Evolutionary conservation across 371 early-diverging fungal species (phyloP), one percentile per base, ranked within the genome.

Genomic region (Chytridium lagenaria): DNA sequence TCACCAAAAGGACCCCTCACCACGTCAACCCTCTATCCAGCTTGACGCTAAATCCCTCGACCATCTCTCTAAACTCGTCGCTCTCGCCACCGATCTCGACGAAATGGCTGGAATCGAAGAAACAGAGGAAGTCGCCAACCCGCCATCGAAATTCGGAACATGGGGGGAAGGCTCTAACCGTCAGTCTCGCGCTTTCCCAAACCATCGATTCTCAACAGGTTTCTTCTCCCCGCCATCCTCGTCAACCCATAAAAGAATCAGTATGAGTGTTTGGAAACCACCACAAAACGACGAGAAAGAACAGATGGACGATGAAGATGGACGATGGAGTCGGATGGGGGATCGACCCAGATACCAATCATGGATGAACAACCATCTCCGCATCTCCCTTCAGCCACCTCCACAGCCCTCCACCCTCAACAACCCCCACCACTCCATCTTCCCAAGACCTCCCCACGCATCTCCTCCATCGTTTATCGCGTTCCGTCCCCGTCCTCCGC

Each of bases 401-500:
- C 55, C 5, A 52, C 12, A 52, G 19, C n/a, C 26, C 55, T 5
- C 55, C 55, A n/a, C 23, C 55, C n/a, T 26, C 55, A 10, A 26
- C 55, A 26, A 52, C 55, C 26, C 55, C 55, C 55, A 44, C 44
- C 7, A 19, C 7, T 19, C 44, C 44, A 44, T 44, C 7, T 19
- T 23, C 26, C 55, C 7, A 5, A 26, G 23, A 5, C n/a, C 12
- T 5, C n/a, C 55, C 55, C 5, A 22, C 55, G 23, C 5, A 7
- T 23, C 55, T 52, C 55, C 12, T 26, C 12, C 12, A 26, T 26
- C 55, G 55, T 52, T 23, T 52, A 7, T 52, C 55, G 16, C 55
- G 55, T 26, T 52, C 44, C 66, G 38, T 40, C 30, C 26, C 49
- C 34, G 31, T 44, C 28, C 69, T 73, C 39, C 37, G 31, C 16